Conservation (phyloP, 306 rosid genomes). For the Lablab purpureus region DNA sequence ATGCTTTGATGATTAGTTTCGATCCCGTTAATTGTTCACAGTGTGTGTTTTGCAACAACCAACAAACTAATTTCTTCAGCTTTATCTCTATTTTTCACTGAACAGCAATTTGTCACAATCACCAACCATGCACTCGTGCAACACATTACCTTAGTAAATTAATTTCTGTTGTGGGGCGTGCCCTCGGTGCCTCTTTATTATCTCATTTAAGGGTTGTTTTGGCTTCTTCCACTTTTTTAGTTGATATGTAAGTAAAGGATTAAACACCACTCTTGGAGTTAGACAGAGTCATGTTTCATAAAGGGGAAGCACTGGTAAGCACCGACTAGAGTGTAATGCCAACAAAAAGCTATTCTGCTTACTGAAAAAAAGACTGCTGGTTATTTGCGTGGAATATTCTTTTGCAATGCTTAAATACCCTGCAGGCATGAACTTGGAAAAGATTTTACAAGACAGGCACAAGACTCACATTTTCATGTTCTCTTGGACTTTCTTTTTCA, state of each 20-base stretch:
- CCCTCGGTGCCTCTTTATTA: not conserved
- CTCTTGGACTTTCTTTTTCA: slow-evolving; percentile 30
- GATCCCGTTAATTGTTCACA: slow-evolving; percentile 41
- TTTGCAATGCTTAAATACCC: slow-evolving; percentile 32
- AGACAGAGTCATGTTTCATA: slow-evolving; percentile 44
- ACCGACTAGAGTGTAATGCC: slow-evolving; percentile 37
- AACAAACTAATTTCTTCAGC: slow-evolving; percentile 43
- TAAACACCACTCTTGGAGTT: slow-evolving; percentile 38
- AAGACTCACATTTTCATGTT: slow-evolving; percentile 22
- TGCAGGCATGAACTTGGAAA: slow-evolving; percentile 31
- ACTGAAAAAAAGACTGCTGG: slow-evolving; percentile 27
- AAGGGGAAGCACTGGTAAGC: slow-evolving; percentile 49
- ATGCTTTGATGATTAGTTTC: slow-evolving; percentile 44
- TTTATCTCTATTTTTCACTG: slow-evolving; percentile 1
- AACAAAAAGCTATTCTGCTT: slow-evolving; percentile 33
- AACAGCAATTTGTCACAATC: slow-evolving; percentile 29
- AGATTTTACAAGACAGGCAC: slow-evolving; percentile 19
- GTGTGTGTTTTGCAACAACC: slow-evolving; percentile 36
- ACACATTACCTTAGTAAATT: slow-evolving; percentile 14
- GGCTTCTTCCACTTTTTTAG: slow-evolving; percentile 27
- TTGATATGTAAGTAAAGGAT: slow-evolving; percentile 39
- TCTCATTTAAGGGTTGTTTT: slow-evolving; percentile 11
- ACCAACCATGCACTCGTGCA: not conserved
- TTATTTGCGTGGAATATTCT: slow-evolving; percentile 36
- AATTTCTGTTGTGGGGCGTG: not conserved